Percentiles rank a stretch among this genome's conserved stretches.
Evolutionary conservation across 2,329 filamentous ascomycete species (phyloP).

Genomic region (Claviceps sorghi): DNA sequence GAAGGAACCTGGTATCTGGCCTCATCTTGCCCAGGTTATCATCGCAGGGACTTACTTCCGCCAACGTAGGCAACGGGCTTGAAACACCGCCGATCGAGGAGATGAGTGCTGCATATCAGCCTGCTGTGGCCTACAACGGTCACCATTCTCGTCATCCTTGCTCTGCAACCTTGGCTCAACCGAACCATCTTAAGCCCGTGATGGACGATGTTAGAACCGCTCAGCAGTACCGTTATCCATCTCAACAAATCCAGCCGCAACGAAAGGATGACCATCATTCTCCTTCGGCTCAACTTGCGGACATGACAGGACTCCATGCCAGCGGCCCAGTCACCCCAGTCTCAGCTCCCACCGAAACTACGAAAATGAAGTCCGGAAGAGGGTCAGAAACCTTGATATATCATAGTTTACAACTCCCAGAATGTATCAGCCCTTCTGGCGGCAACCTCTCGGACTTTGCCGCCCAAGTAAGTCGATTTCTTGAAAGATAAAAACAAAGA

Average conservation of each 20-base stretch:
- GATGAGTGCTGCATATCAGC: conserved; percentile 39
- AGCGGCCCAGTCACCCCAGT: conserved; percentile 25
- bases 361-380: conserved; percentile 19
- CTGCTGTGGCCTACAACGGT: conserved; percentile 31
- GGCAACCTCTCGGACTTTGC: conserved; percentile 72
- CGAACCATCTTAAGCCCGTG: conserved; percentile 16
- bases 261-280: neutral
- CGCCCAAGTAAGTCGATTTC: conserved; percentile 48
- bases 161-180: conserved; percentile 19
- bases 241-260: conserved; percentile 12
- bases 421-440: conserved; percentile 59
- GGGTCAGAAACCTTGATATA: conserved; percentile 33
- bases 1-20: conserved; percentile 8
- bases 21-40: conserved; percentile 12
- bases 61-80: conserved; percentile 23
- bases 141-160: conserved; percentile 28
- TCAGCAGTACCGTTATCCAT: conserved; percentile 18
- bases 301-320: conserved; percentile 18
- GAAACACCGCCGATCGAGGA: conserved; percentile 36
- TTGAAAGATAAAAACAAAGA: neutral
- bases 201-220: conserved; percentile 20
- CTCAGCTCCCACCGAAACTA: conserved; percentile 14
- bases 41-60: conserved; percentile 9
- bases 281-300: neutral
- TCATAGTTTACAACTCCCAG: conserved; percentile 56